Base-by-base conservation (phyloP, 768 basidiomycete species). In the Auriscalpium orientale region DNA sequence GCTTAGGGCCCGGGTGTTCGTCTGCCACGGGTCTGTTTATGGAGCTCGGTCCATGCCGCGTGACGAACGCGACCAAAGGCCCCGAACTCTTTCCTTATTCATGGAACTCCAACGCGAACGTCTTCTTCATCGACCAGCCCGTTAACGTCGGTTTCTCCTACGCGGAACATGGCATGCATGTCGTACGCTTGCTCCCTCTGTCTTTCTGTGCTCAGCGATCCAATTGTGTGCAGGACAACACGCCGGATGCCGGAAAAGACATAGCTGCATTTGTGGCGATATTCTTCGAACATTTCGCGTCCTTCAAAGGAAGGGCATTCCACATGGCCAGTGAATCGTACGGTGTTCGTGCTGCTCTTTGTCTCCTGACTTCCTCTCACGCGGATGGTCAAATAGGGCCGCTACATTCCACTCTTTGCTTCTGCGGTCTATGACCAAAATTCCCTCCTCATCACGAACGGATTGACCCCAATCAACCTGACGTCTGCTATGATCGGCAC, bases 251-350 rank as follows among this genome's bases (percentile, higher is more conserved):
- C 4, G 84, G 84, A 0, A 75, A 79, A 53, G 86, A 89, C 60
- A 80, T 89, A 4, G 84, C 85, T 0, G 79, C 82, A 0, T 89
- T 89, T 60, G 74, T 89, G 0, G 72, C 79, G 3, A 80, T 89
- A 53, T 89, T 89, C 70, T 89, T 89, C 49, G 84, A 89, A 61
- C 76, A 83, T 56, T 91, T 91, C 65, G 75, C 68, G 54, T 73
- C 84, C 62, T 87, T 89, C 73, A 82, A 85, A 60, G 85, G 84
- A 2, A 72, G 86, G 3, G 66, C 72, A 3, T 69, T 74, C 45
- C 74, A 74, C 48, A 65, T 75, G 58, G 67, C 71, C 18, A 72
- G 74, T 10, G 70, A 82, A 67, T 81, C 79, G 4, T 81, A 82
- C 43, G 81, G 73, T 13, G 81, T 79, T 58, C 48, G 73, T 56